phyloP scores from a whole-genome alignment of 2,329 filamentous ascomycete genomes.

The Elsinoe fawcettii region DNA sequence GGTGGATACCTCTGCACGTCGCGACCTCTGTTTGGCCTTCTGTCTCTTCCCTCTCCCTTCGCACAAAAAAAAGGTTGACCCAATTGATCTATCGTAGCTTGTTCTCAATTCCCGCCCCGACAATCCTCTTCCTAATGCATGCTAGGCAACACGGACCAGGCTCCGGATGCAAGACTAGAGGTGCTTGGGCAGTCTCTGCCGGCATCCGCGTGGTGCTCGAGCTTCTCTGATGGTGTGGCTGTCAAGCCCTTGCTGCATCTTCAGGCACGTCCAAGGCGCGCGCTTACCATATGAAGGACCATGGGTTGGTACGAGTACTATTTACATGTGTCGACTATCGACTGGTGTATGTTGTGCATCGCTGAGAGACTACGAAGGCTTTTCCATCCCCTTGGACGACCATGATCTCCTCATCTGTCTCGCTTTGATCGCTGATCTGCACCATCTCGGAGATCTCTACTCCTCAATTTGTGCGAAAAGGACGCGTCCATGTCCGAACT shows the following conservation, averaged over 20 bases:
- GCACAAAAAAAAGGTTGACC: conserved; percentile 3
- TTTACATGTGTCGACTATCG: not conserved
- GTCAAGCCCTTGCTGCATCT: not conserved
- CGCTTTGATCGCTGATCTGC: not conserved
- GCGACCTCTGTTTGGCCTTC: not conserved
- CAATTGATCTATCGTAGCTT: not conserved
- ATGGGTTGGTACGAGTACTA: not conserved
- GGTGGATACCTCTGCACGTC: not conserved
- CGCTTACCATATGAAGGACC: not conserved
- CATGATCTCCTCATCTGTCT: conserved; percentile 1
- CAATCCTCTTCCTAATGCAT: conserved; percentile 6
- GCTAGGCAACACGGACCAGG: not conserved
- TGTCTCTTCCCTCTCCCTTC: not conserved
- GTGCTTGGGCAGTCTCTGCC: conserved; percentile 5
- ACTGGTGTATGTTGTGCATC: not conserved
- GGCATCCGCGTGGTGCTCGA: conserved; percentile 8
- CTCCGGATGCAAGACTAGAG: not conserved
- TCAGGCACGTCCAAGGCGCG: not conserved
- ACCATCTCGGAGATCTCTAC: not conserved
- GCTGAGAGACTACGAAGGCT: too few species aligned
- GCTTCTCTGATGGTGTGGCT: conserved; percentile 1
- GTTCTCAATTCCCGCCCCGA: not conserved
- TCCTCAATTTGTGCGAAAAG: conserved; percentile 6
- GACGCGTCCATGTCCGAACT: conserved; percentile 5
- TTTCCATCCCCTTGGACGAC: not conserved